phyloP scores from a whole-genome alignment of 75 land plant genomes.

The Cupressus sempervirens region DNA sequence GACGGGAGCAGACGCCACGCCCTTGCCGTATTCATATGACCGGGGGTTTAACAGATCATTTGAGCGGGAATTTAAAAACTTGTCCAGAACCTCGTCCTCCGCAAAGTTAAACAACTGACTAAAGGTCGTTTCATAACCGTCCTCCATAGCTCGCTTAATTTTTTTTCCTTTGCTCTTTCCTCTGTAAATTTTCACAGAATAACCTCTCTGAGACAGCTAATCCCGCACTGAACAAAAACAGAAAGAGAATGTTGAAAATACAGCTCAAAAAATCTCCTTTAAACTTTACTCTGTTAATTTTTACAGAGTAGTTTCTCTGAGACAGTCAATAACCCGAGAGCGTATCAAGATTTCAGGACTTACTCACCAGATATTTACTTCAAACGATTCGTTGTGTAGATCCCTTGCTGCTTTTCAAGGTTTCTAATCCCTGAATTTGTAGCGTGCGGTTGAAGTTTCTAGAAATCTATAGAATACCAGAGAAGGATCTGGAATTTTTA shows the following conservation, averaged over 20 bases:
- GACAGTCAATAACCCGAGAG: too few species aligned
- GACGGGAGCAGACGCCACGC: constrained; percentile 28
- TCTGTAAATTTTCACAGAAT: neutral
- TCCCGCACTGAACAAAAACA: neutral
- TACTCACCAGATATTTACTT: neutral
- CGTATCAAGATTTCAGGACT: too few species aligned
- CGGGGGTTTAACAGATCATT: neutral
- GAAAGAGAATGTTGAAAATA: neutral
- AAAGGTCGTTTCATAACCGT: neutral
- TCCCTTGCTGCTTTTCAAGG: neutral
- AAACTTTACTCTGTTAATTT: too few species aligned
- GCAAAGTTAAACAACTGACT: neutral
- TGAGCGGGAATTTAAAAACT: neutral
- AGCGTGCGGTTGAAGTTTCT: neutral
- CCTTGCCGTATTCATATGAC: constrained; percentile 9
- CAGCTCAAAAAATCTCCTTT: too few species aligned
- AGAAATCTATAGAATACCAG: neutral
- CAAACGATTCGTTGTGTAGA: neutral
- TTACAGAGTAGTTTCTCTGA: too few species aligned
- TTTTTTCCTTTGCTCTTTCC: neutral
- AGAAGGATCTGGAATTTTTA: neutral
- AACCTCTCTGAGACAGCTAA: too few species aligned
- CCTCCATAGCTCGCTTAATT: neutral
- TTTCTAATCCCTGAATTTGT: neutral
- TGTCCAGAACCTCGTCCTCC: neutral